Conservation (phyloP, 179 eudicot species). For the Amaranthus tricolor region DNA sequence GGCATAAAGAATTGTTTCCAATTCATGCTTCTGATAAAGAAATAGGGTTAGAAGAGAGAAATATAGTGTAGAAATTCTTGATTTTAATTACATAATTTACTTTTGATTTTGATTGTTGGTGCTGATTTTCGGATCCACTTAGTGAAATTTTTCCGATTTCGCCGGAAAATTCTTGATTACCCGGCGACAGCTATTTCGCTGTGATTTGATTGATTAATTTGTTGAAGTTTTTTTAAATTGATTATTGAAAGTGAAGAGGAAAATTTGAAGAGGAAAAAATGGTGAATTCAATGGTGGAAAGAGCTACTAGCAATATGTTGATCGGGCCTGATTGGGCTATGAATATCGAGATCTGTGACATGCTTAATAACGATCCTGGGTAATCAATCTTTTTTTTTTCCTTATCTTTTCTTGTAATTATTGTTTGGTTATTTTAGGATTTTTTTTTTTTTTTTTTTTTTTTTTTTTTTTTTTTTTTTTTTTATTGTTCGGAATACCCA, state of each 20-base stretch:
- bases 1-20: not conserved
- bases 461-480: no score
- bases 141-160: not conserved
- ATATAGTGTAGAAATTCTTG: not conserved
- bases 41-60: conserved; percentile 1
- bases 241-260: not conserved
- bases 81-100: not conserved
- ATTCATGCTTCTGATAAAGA: not conserved
- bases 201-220: conserved; percentile 12
- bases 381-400: conserved; percentile 16
- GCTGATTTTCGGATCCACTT: not conserved
- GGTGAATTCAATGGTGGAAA: conserved; percentile 78
- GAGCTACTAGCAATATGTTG: conserved; percentile 84
- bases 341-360: conserved; percentile 93
- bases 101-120: not conserved
- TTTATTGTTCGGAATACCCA: no score
- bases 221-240: not conserved
- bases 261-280: conserved; percentile 24
- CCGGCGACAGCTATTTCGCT: conserved; percentile 1
- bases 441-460: not conserved
- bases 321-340: conserved; percentile 97
- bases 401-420: not conserved
- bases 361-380: conserved; percentile 83
- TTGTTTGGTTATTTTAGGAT: conserved; percentile 10
- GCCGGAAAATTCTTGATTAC: conserved; percentile 13